Evolutionary conservation across 2,329 filamentous ascomycete species (phyloP).

Genomic region (Blumeria hordei): DNA sequence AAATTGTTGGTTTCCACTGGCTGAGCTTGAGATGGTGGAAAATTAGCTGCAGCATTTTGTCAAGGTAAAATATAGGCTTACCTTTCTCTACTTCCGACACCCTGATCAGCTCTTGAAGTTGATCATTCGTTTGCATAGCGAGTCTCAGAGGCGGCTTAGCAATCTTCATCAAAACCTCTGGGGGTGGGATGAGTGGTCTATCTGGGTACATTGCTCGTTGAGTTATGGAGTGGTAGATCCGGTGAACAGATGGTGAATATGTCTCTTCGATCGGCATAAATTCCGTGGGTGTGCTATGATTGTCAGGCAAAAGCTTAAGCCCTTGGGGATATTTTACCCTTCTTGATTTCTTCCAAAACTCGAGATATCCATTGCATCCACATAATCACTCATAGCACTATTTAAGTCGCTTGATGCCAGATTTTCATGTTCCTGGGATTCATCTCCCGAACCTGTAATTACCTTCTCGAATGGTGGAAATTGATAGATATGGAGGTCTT

Average conservation of each 20-base stretch:
- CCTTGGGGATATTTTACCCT: constrained; percentile 26
- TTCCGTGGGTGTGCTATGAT: constrained; percentile 28
- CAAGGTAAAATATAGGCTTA: constrained; percentile 12
- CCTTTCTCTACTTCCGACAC: constrained; percentile 67
- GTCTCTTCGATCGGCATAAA: constrained; percentile 60
- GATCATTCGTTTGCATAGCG: constrained; percentile 18
- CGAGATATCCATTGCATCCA: constrained; percentile 79
- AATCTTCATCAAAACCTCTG: constrained; percentile 45
- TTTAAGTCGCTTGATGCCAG: constrained; percentile 53
- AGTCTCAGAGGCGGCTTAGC: constrained; percentile 12
- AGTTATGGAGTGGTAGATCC: constrained; percentile 65
- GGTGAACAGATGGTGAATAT: constrained; percentile 69
- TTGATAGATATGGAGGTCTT: constrained; percentile 73
- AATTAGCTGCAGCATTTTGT: no score
- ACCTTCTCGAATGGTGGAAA: constrained; percentile 81
- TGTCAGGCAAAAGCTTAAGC: neutral
- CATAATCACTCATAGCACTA: constrained; percentile 70
- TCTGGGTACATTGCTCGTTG: constrained; percentile 56
- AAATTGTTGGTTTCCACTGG: no score
- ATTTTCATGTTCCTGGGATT: constrained; percentile 58
- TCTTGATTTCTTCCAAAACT: constrained; percentile 48
- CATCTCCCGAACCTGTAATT: constrained; percentile 63
- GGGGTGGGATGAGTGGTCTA: constrained; percentile 33
- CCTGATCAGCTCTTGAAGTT: constrained; percentile 38
- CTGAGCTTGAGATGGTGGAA: no score